phyloP scores from a whole-genome alignment of 805 yeast genomes.

The Pichia exigua region DNA sequence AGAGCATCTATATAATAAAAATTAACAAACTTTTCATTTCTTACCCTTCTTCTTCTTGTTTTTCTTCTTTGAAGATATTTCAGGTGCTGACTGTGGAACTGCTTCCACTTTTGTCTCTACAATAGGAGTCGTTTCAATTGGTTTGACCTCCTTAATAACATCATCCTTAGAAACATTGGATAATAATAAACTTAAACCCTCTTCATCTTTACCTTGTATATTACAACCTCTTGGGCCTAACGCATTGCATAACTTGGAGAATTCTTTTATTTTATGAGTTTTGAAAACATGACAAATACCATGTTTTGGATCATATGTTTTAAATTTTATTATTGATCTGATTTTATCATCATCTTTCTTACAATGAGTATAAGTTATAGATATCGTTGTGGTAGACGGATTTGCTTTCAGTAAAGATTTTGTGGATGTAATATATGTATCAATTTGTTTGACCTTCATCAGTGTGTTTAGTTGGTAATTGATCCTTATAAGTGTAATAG shows the following conservation, averaged over 20 bases:
- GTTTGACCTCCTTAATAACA: slow-evolving; percentile 7
- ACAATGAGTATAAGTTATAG: slow-evolving; percentile 29
- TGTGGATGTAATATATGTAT: slow-evolving; percentile 25
- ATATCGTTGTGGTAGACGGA: slow-evolving; percentile 25
- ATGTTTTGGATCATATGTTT: slow-evolving; percentile 55
- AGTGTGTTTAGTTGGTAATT: not conserved
- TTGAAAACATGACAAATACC: slow-evolving; percentile 54
- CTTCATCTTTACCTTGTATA: slow-evolving; percentile 16
- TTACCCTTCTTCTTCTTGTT: slow-evolving; percentile 21
- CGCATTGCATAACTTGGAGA: slow-evolving; percentile 63
- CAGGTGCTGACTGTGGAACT: not conserved
- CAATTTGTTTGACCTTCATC: slow-evolving; percentile 24
- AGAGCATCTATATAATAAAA: not conserved
- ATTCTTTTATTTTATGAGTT: slow-evolving; percentile 61
- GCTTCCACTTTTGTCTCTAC: not conserved
- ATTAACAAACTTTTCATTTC: slow-evolving; percentile 4
- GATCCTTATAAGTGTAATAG: not conserved
- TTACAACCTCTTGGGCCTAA: slow-evolving; percentile 56
- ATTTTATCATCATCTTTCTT: slow-evolving; percentile 13
- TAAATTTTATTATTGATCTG: slow-evolving; percentile 37
- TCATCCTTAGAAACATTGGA: slow-evolving; percentile 17
- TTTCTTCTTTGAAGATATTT: slow-evolving; percentile 7
- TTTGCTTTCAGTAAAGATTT: slow-evolving; percentile 22
- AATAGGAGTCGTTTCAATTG: not conserved
- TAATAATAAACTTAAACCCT: slow-evolving; percentile 22